Evolutionary conservation across 73 alveolate genomes (phyloP), one percentile per base, ranked within the genome.

Genomic region (Paramecium pentaurelia): DNA sequence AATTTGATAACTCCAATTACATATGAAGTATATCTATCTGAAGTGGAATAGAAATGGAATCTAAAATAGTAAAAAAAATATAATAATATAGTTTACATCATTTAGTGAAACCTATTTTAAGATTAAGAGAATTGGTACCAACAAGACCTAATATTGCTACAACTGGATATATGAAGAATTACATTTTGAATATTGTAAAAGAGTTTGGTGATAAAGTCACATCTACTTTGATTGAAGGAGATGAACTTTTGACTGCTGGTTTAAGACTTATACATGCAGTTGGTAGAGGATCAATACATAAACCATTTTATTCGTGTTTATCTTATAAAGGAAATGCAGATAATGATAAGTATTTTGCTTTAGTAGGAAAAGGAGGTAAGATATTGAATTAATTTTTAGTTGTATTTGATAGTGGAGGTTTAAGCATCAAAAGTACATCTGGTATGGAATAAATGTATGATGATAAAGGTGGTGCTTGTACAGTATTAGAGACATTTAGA

Each of bases 391-490:
- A 9, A 38, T 22, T 4, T 20, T 68, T 22, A 73, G 87, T 73
- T 73, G 87, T 73, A n/a, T 73, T 16, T 38, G 87, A 36, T 38
- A 37, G 22, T 38, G 87, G 87, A 36, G 64, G 68, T 37, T n/a
- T 73, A n/a, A 36, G 86, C 12, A 22, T 71, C 9, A 71, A 71
- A n/a, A 30, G 34, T 20, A 64, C 20, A 64, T 54, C 68, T 18
- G n/a, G 68, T 54, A 96, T 95, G 92, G 97, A 95, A 45, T 94
- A 93, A 64, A 94, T 95, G 97, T 96, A 93, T 88, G 70, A 64
- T 30, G 98, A 96, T 64, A 96, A 96, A 95, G 97, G 96, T 58
- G 98, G 98, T 11, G 95, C 98, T 14, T 89, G 94, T 42, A 96
- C 97, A 9, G 94, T 93, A 10, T 37, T 96, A 8, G 97, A 96